Percentiles rank a stretch among this genome's conserved stretches.
Conservation (phyloP, 108 stramenopile genomes). For the Nannochloropsis granulata region DNA sequence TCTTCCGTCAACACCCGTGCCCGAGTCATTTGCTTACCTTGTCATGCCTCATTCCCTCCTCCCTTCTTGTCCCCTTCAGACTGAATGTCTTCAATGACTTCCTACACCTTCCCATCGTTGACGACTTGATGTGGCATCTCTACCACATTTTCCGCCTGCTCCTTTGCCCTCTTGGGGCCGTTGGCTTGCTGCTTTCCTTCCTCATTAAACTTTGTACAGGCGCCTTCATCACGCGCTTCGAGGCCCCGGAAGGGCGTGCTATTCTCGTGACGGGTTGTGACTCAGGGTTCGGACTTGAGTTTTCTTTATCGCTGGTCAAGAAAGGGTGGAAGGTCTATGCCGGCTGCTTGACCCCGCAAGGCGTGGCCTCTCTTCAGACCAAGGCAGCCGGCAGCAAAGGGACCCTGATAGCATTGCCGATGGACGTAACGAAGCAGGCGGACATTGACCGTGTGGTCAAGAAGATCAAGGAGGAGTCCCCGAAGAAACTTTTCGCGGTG, state of each 20-base stretch:
- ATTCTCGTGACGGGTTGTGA: not conserved
- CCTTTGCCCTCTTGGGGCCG: not conserved
- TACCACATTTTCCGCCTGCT: not conserved
- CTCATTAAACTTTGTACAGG: not conserved
- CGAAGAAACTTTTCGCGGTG: not conserved
- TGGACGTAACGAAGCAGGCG: not conserved
- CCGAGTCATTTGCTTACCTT: not conserved
- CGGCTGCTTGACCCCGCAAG: not conserved
- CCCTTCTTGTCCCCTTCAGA: not conserved
- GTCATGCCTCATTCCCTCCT: not conserved
- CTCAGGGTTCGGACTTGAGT: not conserved
- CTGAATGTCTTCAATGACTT: not conserved
- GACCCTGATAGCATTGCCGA: not conserved
- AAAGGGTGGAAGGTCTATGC: not conserved
- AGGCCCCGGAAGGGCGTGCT: not conserved
- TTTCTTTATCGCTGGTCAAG: not conserved
- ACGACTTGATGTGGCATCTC: not conserved
- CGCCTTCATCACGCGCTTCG: not conserved
- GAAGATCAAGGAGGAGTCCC: not conserved
- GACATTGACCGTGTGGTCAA: not conserved
- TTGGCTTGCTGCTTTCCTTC: not conserved
- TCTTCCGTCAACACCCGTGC: too few relatives aligned
- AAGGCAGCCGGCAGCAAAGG: not conserved
- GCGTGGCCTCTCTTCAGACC: not conserved
- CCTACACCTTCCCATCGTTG: not conserved